Base-by-base conservation (phyloP, 208 protist species). In the Perkinsela sp. region DNA sequence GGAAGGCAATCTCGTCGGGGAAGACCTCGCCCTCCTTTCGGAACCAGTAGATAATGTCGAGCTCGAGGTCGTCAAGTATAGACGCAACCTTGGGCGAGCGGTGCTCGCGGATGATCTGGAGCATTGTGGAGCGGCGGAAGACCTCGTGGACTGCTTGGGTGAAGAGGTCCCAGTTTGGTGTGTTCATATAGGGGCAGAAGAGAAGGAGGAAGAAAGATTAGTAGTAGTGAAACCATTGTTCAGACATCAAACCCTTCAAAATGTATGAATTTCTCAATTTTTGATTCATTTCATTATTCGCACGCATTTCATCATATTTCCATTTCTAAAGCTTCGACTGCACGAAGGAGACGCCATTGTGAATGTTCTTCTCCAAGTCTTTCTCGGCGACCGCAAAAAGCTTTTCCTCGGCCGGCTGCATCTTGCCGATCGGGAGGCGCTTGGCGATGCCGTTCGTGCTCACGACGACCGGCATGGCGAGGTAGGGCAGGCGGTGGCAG, bases 321-420 rank as follows among this genome's bases (percentile, higher is more conserved):
- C n/a, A n/a, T n/a, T n/a, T 32, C 77, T 82, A 90, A 67, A 90
- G 74, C 74, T 90, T 85, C 22, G 85, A 82, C 40, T 75, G 75
- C 22, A 83, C 85, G 67, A 90, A 90, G 6, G 67, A 66, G 40
- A 70, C 72, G 70, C 85, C 85, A 75, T 77, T 85, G 31, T 67
- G 72, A 72, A 91, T 89, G 73, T 91, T 91, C 71, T 79, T 81
- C 71, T 82, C 76, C 70, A 91, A 76, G 29, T 77, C 75, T 2
- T 69, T 69, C 30, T 83, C 68, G 0, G 72, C 74, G 67, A 72
- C 74, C 66, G 73, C 67, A 31, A 83, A 73, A 0, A 83, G 29
- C 67, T 74, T 70, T 67, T 78, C 68, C 73, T 87, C 82, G 6
- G 40, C 67, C 13, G 69, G 15, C 31, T 72, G 77, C 31, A 92